These are phyloP conservation scores for Scheffersomyces quercinus DNA, from an alignment of 1,139 yeast species.

Conservation along the genomic window DNA sequence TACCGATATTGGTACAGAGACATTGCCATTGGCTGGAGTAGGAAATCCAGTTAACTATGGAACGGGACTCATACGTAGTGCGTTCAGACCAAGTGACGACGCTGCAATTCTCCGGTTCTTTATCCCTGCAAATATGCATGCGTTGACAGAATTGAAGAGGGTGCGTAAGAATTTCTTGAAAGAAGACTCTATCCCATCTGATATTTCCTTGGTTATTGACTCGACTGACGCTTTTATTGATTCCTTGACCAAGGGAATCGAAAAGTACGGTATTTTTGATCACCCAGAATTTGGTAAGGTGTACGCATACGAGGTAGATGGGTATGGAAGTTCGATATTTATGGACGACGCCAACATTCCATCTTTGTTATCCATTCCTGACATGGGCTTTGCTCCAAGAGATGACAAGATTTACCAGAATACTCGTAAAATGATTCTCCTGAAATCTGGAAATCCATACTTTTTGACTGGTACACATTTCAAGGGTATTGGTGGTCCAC, in stretches of 20 bases:
- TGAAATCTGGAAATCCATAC: slow-evolving; percentile 76
- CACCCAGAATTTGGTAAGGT: slow-evolving; percentile 76
- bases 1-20: slow-evolving; percentile 78
- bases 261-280: slow-evolving; percentile 59
- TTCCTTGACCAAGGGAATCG: slow-evolving; percentile 56
- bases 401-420: slow-evolving; percentile 68
- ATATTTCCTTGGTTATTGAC: slow-evolving; percentile 12
- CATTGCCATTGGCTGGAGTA: slow-evolving; percentile 71
- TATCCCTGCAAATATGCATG: slow-evolving; percentile 83
- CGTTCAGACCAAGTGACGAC: slow-evolving; percentile 89
- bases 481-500: slow-evolving; percentile 89
- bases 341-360: slow-evolving; percentile 96
- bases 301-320: slow-evolving; percentile 88
- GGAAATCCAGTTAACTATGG: slow-evolving; percentile 80
- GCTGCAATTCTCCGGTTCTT: slow-evolving; percentile 79
- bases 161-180: slow-evolving; percentile 21
- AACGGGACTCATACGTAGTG: slow-evolving; percentile 78
- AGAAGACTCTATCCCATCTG: slow-evolving; percentile 8
- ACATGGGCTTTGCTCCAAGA: slow-evolving; percentile 60
- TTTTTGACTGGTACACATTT: slow-evolving; percentile 61
- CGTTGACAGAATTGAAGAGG: slow-evolving; percentile 61
- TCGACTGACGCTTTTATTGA: slow-evolving; percentile 37
- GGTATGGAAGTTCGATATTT: slow-evolving; percentile 69
- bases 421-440: slow-evolving; percentile 74
- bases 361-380: slow-evolving; percentile 77